phyloP scores from a whole-genome alignment of 2,329 filamentous ascomycete species.

The Gnomoniopsis sp. region DNA sequence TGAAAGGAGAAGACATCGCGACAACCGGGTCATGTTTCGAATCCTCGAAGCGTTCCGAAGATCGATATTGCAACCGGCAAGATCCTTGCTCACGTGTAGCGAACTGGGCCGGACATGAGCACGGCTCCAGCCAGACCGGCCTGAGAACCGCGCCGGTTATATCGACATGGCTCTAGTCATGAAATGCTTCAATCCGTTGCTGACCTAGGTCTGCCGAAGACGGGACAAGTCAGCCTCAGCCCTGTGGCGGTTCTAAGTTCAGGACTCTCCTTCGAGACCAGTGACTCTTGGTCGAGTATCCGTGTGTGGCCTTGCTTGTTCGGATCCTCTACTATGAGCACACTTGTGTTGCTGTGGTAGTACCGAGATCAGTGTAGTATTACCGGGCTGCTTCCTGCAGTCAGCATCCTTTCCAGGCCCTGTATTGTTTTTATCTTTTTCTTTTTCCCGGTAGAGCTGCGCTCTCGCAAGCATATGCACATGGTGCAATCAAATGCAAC shows the following conservation, averaged over 20 bases:
- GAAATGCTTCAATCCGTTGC: not conserved
- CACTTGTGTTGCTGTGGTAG: too few relatives aligned
- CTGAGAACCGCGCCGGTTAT: constrained; percentile 4
- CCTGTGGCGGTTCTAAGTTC: not conserved
- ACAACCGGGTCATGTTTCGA: not conserved
- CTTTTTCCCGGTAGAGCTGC: not conserved
- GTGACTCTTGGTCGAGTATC: not conserved
- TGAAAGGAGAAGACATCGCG: not conserved
- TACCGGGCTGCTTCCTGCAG: not conserved
- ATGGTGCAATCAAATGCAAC: not conserved
- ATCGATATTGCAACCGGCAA: not conserved
- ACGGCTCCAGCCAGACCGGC: constrained; percentile 3
- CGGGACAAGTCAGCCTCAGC: not conserved
- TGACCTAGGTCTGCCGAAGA: not conserved
- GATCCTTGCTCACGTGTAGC: not conserved
- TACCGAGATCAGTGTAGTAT: not conserved
- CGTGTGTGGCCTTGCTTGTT: not conserved
- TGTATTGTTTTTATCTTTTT: not conserved
- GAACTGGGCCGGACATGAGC: not conserved
- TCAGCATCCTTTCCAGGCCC: not conserved
- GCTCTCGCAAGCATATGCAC: not conserved
- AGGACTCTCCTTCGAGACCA: not conserved
- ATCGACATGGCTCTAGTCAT: not conserved
- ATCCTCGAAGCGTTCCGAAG: not conserved
- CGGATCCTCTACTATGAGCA: not conserved